Percentiles rank a stretch among this genome's conserved stretches.
These are phyloP conservation scores for Panicum hallii DNA, from an alignment of 202 grass and related monocot species.

Conservation along the genomic window DNA sequence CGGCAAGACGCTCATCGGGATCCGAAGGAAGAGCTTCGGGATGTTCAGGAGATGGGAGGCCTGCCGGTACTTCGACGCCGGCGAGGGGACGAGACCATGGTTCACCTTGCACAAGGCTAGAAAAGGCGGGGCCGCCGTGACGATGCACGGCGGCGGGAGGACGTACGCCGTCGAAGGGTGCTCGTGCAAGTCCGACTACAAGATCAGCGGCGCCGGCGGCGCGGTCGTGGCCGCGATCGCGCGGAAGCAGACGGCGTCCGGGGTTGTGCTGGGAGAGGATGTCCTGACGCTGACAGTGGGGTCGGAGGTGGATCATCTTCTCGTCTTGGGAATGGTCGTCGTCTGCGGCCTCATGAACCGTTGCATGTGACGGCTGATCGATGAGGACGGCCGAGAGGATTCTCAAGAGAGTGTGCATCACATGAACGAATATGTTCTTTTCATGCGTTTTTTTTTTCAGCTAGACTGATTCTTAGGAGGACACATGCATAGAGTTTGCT, in stretches of 20 bases:
- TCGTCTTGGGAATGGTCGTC: constrained; percentile 53
- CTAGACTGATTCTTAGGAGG: not conserved
- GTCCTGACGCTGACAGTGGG: constrained; percentile 56
- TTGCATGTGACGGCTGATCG: constrained; percentile 41
- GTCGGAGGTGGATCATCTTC: constrained; percentile 48
- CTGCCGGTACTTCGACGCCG: not conserved
- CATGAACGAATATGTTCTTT: not conserved
- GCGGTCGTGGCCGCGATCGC: constrained; percentile 32
- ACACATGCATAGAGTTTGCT: not conserved
- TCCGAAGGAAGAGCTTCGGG: constrained; percentile 40
- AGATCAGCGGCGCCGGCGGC: constrained; percentile 30
- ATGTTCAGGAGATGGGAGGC: constrained; percentile 52
- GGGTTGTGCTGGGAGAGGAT: constrained; percentile 49
- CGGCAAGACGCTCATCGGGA: constrained; percentile 42
- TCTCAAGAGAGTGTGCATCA: not conserved
- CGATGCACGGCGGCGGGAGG: constrained; percentile 1
- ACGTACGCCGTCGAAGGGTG: constrained; percentile 38
- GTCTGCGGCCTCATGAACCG: constrained; percentile 58
- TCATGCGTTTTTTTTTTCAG: not conserved
- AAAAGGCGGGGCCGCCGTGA: not conserved
- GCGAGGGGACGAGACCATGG: constrained; percentile 47
- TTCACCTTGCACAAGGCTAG: constrained; percentile 34
- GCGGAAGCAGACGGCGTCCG: constrained; percentile 50
- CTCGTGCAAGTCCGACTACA: constrained; percentile 44
- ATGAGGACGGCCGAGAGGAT: not conserved